These are phyloP conservation scores for Stentor coeruleus DNA, from an alignment of 73 alveolate genomes.

Conservation along the genomic window DNA sequence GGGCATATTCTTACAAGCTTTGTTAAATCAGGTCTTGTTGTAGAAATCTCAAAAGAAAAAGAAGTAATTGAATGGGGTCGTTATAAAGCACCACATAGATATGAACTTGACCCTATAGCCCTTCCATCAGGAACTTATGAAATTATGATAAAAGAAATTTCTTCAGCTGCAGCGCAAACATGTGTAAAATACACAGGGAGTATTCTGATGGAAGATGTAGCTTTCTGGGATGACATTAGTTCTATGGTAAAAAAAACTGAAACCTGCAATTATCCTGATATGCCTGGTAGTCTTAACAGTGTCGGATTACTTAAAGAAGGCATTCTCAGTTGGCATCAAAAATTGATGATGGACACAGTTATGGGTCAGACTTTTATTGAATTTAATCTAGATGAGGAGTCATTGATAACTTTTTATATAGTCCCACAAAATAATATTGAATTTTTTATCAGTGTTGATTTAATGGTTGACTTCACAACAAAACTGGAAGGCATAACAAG, in stretches of 20 bases:
- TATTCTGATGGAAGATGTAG: neutral
- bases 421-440: neutral
- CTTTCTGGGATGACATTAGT: neutral
- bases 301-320: neutral
- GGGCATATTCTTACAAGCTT: neutral
- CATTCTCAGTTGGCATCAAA: neutral
- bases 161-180: neutral
- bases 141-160: neutral
- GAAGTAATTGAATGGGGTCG: slow-evolving; percentile 17
- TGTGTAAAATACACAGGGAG: neutral
- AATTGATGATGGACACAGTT: neutral
- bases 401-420: neutral
- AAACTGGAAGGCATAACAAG: neutral
- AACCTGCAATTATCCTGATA: slow-evolving; percentile 7
- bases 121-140: neutral
- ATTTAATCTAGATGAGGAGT: neutral
- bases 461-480: neutral
- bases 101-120: slow-evolving; percentile 14
- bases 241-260: neutral
- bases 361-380: neutral
- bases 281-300: neutral
- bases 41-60: neutral
- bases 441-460: neutral
- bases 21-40: neutral
- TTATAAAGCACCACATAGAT: neutral